phyloP scores from a whole-genome alignment of 805 yeast genomes.

The Candida vaughaniae region DNA sequence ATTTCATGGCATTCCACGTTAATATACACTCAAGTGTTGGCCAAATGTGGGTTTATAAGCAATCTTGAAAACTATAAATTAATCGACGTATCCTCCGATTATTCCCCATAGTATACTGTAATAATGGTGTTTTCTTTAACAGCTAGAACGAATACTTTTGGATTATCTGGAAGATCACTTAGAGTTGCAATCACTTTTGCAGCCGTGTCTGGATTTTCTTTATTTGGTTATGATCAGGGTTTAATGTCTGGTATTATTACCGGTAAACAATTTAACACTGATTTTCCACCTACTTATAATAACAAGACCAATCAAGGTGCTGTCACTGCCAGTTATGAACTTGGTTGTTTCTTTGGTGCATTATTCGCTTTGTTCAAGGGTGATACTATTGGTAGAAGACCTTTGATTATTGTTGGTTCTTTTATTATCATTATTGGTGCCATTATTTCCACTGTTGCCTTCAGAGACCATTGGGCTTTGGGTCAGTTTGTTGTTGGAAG shows the following conservation, averaged over 20 bases:
- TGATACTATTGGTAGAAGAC: constrained; percentile 43
- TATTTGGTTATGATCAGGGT: constrained; percentile 40
- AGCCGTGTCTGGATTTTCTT: constrained; percentile 28
- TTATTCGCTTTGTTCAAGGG: constrained; percentile 38
- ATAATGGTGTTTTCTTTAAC: constrained; percentile 10
- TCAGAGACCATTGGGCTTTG: constrained; percentile 45
- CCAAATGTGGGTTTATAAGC: not conserved
- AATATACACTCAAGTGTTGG: not conserved
- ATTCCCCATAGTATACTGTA: no score
- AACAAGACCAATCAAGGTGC: constrained; percentile 58
- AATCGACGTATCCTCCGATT: no score
- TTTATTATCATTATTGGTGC: constrained; percentile 40
- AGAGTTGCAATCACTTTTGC: constrained; percentile 21
- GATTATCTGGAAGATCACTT: constrained; percentile 52
- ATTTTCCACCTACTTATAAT: constrained; percentile 33
- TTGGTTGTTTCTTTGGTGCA: constrained; percentile 57
- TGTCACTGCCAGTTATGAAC: constrained; percentile 62
- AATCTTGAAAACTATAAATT: no score
- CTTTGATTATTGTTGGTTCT: constrained; percentile 35
- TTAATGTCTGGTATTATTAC: constrained; percentile 44
- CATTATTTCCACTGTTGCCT: constrained; percentile 33
- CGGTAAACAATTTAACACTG: constrained; percentile 34
- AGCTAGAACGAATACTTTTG: constrained; percentile 50
- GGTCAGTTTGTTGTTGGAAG: constrained; percentile 70
- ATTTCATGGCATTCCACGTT: not conserved